Evolutionary conservation across 2,329 filamentous ascomycete species (phyloP), one percentile per base, ranked within the genome.

Genomic region (Epichloe scottii): DNA sequence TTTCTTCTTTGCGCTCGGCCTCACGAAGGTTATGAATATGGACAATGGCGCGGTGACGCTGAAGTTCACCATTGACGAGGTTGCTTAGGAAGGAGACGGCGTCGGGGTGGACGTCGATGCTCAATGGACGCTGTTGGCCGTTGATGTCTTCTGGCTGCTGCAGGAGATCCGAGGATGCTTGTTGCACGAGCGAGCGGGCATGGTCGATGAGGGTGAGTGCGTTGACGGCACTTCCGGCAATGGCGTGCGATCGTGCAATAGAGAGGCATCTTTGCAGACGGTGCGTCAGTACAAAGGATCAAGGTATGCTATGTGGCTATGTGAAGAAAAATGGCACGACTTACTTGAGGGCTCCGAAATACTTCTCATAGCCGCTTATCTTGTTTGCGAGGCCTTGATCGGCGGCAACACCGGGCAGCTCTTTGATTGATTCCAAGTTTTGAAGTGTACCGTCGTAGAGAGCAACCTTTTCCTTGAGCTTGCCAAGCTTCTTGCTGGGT

Each of bases 361-460:
- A 97, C 54, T 79, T 75, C 37, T 79, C 76, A 58, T 88, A 91
- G 35, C 81, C 81, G 51, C 87, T 81, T n/a, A 98, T 72, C 64
- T 93, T 88, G 44, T 77, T 71, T 4, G 89, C 74, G 57, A 98
- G 86, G 15, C 71, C 74, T 40, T 81, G 77, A 61, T 98, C 93
- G 41, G 89, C 85, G 37, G 89, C 89, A 17, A 96, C 87, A 66
- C 93, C 93, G 2, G 89, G 86, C 14, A 98, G 76, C 54, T 95
- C 89, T 60, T 86, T 88, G 65, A 96, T 82, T 4, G 89, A 88
- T 57, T 96, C 87, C 53, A 98, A 74, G 66, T 89, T 96, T 68
- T 96, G 88, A 23, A 96, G 70, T 8, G 85, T 94, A 23, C 89
- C 88, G 64, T 96, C 89, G 64, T 96, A 97, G 2, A 98, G 74